These are phyloP conservation scores for Ceratocystis papillata DNA, from an alignment of 2,329 filamentous ascomycete species.

Conservation along the genomic window DNA sequence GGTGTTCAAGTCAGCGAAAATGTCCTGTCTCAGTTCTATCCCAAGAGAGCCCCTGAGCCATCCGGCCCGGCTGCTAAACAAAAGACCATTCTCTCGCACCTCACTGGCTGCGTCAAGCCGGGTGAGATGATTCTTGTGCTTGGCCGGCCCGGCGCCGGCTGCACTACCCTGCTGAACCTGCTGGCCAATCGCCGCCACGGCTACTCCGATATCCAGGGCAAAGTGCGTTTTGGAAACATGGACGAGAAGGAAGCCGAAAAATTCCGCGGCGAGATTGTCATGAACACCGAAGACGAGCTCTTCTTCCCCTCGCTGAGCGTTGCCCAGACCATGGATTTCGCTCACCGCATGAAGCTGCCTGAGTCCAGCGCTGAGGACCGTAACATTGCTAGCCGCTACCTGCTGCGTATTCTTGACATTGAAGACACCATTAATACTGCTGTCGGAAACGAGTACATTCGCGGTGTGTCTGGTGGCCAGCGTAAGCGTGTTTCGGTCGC, in stretches of 20 bases:
- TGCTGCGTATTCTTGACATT: slow-evolving; percentile 54
- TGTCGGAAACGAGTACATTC: slow-evolving; percentile 64
- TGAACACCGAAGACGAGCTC: slow-evolving; percentile 60
- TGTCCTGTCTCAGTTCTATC: slow-evolving; percentile 48
- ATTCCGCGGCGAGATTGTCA: slow-evolving; percentile 49
- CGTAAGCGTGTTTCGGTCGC: slow-evolving; percentile 56
- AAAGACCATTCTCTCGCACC: slow-evolving; percentile 50
- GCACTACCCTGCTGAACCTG: slow-evolving; percentile 60
- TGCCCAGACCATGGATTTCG: slow-evolving; percentile 60
- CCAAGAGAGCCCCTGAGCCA: slow-evolving; percentile 47
- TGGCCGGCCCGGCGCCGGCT: slow-evolving; percentile 57
- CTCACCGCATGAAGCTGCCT: slow-evolving; percentile 49
- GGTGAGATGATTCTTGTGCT: slow-evolving; percentile 63
- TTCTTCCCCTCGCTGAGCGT: slow-evolving; percentile 61
- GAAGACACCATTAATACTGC: slow-evolving; percentile 60
- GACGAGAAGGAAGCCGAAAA: slow-evolving; percentile 39
- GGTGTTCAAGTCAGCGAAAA: slow-evolving; percentile 46
- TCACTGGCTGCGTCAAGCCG: slow-evolving; percentile 58
- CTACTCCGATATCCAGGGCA: slow-evolving; percentile 47
- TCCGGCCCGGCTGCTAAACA: background rate
- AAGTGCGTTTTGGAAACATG: slow-evolving; percentile 46
- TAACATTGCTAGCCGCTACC: slow-evolving; percentile 40
- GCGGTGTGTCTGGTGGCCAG: slow-evolving; percentile 65
- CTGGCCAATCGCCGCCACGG: slow-evolving; percentile 54
- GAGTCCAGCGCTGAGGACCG: slow-evolving; percentile 38